phyloP scores from a whole-genome alignment of 345 rosid genomes.

The Hevea brasiliensis region DNA sequence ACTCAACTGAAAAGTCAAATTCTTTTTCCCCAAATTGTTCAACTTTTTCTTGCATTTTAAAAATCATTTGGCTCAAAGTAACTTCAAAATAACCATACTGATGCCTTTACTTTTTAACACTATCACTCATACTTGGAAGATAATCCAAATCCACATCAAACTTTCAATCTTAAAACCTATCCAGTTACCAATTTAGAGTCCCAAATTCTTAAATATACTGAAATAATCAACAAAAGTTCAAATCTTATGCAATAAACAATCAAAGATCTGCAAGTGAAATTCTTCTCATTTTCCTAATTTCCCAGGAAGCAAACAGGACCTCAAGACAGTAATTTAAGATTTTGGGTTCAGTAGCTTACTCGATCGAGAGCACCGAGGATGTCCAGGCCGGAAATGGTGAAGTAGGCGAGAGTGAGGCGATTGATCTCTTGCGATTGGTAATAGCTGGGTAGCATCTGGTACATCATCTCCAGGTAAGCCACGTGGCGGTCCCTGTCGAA shows the following conservation, averaged over 20 bases:
- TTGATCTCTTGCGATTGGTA: constrained; percentile 88
- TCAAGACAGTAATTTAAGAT: background rate
- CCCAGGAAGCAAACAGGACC: background rate
- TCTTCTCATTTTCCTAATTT: no score
- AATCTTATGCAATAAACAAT: background rate
- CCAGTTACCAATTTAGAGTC: background rate
- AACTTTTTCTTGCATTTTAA: no score
- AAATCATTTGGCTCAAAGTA: no score
- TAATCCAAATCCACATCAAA: no score
- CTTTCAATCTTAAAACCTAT: no score
- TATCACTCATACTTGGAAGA: no score
- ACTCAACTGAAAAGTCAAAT: no score
- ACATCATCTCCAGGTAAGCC: constrained; percentile 71
- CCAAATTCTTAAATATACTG: background rate
- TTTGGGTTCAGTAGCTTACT: constrained; percentile 30
- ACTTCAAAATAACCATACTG: no score
- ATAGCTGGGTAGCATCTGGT: constrained; percentile 59
- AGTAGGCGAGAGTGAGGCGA: constrained; percentile 80
- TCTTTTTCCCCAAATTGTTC: no score
- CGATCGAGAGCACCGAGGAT: constrained; percentile 61
- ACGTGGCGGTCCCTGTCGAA: constrained; percentile 67
- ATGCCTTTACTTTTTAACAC: no score
- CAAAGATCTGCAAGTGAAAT: no score
- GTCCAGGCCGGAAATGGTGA: constrained; percentile 78
- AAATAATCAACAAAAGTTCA: background rate